Conservation (phyloP, 2,329 filamentous ascomycete genomes). For the Epichloe aotearoae region DNA sequence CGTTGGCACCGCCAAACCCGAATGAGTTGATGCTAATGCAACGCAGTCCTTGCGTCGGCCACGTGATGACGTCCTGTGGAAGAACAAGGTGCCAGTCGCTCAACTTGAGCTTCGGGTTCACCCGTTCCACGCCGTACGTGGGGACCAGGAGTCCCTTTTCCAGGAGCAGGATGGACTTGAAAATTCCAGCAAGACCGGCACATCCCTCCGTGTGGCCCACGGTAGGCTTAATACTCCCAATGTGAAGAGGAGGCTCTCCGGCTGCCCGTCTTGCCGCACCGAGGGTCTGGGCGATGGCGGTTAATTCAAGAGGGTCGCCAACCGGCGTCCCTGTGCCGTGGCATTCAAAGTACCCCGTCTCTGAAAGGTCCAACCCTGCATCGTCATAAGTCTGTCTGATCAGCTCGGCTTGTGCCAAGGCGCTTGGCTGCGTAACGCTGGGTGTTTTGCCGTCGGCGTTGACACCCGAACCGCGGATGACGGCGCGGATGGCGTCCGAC, state of each 20-base stretch:
- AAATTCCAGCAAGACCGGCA: constrained; percentile 11
- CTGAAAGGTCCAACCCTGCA: constrained; percentile 9
- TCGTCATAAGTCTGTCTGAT: constrained; percentile 1
- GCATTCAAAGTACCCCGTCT: constrained; percentile 23
- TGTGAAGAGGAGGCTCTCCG: constrained; percentile 11
- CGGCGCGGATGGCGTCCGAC: constrained; percentile 22
- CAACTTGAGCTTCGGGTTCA: constrained; percentile 12
- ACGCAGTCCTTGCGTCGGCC: constrained; percentile 5
- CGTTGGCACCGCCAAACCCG: constrained; percentile 25
- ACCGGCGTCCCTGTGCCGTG: constrained; percentile 26
- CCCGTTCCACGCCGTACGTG: constrained; percentile 11
- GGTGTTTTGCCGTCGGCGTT: neutral
- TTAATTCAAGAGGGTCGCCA: constrained; percentile 17
- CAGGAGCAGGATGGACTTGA: constrained; percentile 15
- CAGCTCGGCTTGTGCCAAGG: constrained; percentile 7
- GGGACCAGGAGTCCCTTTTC: constrained; percentile 12
- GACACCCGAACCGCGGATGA: neutral
- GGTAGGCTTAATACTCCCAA: constrained; percentile 17
- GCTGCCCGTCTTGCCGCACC: constrained; percentile 23
- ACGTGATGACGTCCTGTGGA: constrained; percentile 1
- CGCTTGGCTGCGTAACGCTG: neutral
- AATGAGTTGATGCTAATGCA: constrained; percentile 22
- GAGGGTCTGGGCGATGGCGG: constrained; percentile 14
- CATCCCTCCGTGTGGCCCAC: constrained; percentile 13
- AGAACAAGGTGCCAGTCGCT: constrained; percentile 7